Base-by-base conservation (phyloP, 2,329 filamentous ascomycete genomes). In the Monosporascus sp. region DNA sequence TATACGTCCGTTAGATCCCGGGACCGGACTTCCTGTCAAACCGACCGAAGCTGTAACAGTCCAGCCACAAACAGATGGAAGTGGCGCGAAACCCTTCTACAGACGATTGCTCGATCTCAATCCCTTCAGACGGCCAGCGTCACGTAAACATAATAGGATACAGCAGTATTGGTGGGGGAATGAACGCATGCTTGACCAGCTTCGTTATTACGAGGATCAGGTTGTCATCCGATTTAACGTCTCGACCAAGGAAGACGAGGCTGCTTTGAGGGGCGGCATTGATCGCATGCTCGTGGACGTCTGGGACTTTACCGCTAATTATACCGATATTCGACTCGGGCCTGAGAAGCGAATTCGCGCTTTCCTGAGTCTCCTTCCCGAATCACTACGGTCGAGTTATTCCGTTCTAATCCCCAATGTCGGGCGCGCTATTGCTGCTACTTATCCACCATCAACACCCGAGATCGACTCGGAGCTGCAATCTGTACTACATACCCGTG, bases 141-240 rank as follows among this genome's bases (percentile, higher is more conserved):
- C 56, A 17, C 56, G 55, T 25, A 63, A 51, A 35, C 47, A 61
- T 24, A 55, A 55, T 38, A 57, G 58, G 43, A 53, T 56, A 43
- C 52, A 60, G 37, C 56, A 54, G 38, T 53, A 53, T 48, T 65
- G 64, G 63, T 49, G 64, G 18, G 53, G 59, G 48, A 66, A 56
- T 52, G 63, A 57, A 24, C 61, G 63, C 38, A 62, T 60, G 44
- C 64, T 58, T 63, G 54, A 67, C 59, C 58, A 74, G 27, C 68
- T 73, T 27, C 72, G 66, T 27, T 73, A 74, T 58, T 96, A 96
- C 68, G 83, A 84, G 56, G 82, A 87, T 57, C 86, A 97, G 69
- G 79, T 96, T n/a, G 90, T 99, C 17, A 74, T 97, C 57, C 85
- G 94, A 39, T 97, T 97, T 78, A 90, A 88, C 64, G 75, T 97